Percentiles rank a stretch among this genome's conserved stretches.
These are phyloP conservation scores for Sclerotinia nivalis DNA, from an alignment of 2,329 filamentous ascomycete species.

Conservation along the genomic window DNA sequence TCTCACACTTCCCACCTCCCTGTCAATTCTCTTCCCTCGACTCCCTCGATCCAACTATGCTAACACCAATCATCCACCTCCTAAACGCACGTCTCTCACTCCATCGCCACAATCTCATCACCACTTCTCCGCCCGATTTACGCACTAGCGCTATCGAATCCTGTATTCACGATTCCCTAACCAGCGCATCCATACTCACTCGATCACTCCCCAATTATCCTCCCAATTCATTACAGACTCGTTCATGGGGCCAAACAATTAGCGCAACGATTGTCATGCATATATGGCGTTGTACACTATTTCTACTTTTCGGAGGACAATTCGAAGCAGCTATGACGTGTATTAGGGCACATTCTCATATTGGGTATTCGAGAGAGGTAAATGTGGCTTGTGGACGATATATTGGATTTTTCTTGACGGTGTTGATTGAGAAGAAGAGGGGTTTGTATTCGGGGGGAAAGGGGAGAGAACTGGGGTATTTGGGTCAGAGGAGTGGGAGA, in stretches of 20 bases:
- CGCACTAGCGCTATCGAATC: constrained; percentile 73
- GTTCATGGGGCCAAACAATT: constrained; percentile 43
- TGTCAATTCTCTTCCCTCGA: constrained; percentile 68
- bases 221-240: constrained; percentile 35
- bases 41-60: constrained; percentile 69
- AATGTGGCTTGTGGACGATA: constrained; percentile 80
- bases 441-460: constrained; percentile 38
- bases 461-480: constrained; percentile 26
- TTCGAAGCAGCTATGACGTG: constrained; percentile 73
- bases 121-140: constrained; percentile 64
- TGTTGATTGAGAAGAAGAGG: constrained; percentile 56
- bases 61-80: constrained; percentile 75
- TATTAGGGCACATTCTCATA: constrained; percentile 67
- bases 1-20: constrained; percentile 72
- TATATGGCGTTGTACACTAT: constrained; percentile 81
- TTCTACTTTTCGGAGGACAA: constrained; percentile 74
- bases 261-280: constrained; percentile 78
- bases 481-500: constrained; percentile 16
- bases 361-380: constrained; percentile 70
- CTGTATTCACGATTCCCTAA: constrained; percentile 72
- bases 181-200: constrained; percentile 75
- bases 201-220: constrained; percentile 53
- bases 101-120: constrained; percentile 84
- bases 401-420: constrained; percentile 75
- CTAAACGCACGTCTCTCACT: constrained; percentile 82